phyloP scores from a whole-genome alignment of 352 stramenopile species.

The Phytopythium kandeliae region DNA sequence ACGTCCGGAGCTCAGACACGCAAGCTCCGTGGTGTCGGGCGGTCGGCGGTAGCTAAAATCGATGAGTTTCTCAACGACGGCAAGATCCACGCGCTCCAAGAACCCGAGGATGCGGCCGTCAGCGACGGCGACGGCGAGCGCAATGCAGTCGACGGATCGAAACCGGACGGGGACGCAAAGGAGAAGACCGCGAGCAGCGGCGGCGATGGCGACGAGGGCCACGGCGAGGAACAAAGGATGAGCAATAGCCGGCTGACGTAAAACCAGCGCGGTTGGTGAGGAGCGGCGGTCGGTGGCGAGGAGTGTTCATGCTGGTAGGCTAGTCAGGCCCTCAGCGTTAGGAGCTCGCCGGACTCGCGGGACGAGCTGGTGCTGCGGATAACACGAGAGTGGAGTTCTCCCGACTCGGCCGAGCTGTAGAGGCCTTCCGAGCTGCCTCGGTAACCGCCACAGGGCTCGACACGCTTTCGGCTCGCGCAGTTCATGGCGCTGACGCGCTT shows the following conservation, averaged over 20 bases:
- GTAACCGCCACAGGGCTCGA: not conserved
- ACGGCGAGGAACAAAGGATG: not conserved
- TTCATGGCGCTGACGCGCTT: conserved; percentile 11
- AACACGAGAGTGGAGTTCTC: conserved; percentile 24
- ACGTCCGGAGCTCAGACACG: conserved; percentile 20
- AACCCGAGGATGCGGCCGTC: conserved; percentile 7
- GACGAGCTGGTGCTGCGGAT: conserved; percentile 14
- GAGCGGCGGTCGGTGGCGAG: not conserved
- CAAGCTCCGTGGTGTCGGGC: conserved; percentile 21
- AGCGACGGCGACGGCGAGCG: conserved; percentile 7
- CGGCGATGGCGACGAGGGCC: not conserved
- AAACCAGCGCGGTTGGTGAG: too few species aligned
- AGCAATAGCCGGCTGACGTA: too few species aligned
- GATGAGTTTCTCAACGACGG: conserved; percentile 27
- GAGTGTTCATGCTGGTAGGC: not conserved
- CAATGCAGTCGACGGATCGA: not conserved
- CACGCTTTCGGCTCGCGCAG: not conserved
- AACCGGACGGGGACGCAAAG: conserved; percentile 4
- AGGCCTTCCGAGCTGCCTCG: conserved; percentile 7
- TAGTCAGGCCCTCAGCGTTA: not conserved
- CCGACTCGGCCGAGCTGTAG: conserved; percentile 43
- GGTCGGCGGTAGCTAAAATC: conserved; percentile 28
- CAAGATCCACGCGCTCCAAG: conserved; percentile 26
- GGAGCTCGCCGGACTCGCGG: conserved; percentile 22
- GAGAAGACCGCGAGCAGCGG: not conserved